Percentiles rank a stretch among this genome's conserved stretches.
Evolutionary conservation across 805 yeast species (phyloP).

Genomic region (Schwanniomyces pseudopolymorphus): DNA sequence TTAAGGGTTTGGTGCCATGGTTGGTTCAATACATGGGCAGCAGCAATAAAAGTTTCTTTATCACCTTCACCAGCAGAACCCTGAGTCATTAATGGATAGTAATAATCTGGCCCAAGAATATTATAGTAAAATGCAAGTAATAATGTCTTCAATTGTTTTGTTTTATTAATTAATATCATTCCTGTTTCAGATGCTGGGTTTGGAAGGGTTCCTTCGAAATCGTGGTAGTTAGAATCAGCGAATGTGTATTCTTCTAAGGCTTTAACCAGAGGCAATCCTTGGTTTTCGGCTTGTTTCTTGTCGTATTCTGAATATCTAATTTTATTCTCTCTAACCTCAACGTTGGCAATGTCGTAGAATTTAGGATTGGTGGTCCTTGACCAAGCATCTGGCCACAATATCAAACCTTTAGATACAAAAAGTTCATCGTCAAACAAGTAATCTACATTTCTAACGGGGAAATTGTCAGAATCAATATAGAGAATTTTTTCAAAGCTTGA

Average conservation of each 20-base stretch:
- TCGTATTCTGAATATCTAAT: conserved; percentile 31
- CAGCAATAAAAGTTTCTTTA: conserved; percentile 73
- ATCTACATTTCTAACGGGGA: conserved; percentile 44
- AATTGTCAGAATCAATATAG: conserved; percentile 52
- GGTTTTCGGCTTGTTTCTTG: conserved; percentile 33
- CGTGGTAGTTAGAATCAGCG: conserved; percentile 48
- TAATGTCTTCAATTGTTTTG: conserved; percentile 56
- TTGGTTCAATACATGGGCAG: conserved; percentile 52
- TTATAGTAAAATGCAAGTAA: conserved; percentile 65
- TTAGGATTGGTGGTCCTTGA: conserved; percentile 64
- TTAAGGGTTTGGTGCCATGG: conserved; percentile 54
- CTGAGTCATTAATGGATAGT: conserved; percentile 67
- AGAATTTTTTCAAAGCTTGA: conserved; percentile 52
- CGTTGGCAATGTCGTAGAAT: conserved; percentile 53
- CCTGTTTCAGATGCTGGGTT: conserved; percentile 74
- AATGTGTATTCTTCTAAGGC: conserved; percentile 27
- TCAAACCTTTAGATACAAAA: conserved; percentile 47
- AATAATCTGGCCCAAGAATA: conserved; percentile 61
- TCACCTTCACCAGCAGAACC: conserved; percentile 81
- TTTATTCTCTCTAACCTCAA: conserved; percentile 32
- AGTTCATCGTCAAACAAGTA: conserved; percentile 45
- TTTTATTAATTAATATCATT: conserved; percentile 61
- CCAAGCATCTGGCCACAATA: conserved; percentile 74
- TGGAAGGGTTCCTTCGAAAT: conserved; percentile 61
- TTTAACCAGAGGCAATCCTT: conserved; percentile 24